These are phyloP conservation scores for Orychophragmus violaceus DNA, from an alignment of 345 rosid genomes.

Conservation along the genomic window DNA sequence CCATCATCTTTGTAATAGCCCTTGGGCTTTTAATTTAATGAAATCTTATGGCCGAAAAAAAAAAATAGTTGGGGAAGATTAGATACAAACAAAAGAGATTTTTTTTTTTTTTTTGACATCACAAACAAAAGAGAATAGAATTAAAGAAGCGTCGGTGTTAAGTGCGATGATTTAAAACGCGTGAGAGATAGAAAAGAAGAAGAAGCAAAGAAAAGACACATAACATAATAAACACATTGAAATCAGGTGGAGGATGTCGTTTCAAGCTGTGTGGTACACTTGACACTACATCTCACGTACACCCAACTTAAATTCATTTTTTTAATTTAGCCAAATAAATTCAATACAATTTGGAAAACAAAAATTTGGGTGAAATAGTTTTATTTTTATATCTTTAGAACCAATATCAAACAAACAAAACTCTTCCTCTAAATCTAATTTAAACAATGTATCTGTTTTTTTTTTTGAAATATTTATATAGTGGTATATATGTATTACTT, in stretches of 20 bases:
- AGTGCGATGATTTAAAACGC: conserved; percentile 15
- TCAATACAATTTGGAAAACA: background rate
- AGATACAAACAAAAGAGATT: background rate
- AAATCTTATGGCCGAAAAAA: too few relatives aligned
- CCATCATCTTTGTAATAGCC: too few relatives aligned
- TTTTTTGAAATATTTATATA: too few relatives aligned
- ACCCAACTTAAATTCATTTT: conserved; percentile 1
- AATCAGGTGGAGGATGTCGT: conserved; percentile 32
- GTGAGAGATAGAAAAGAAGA: conserved; percentile 6
- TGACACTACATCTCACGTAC: conserved; percentile 27
- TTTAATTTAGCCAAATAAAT: background rate
- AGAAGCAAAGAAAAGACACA: conserved; percentile 9
- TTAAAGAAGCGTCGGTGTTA: conserved; percentile 15
- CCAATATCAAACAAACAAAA: background rate
- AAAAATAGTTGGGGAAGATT: background rate
- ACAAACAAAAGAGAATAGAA: too few relatives aligned
- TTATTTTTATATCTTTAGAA: background rate
- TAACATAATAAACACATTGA: conserved; percentile 21
- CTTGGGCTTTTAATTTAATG: too few relatives aligned
- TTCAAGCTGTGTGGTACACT: background rate
- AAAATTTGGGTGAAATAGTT: background rate
- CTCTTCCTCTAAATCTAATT: too few relatives aligned
- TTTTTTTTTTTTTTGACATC: too few relatives aligned
- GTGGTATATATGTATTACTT: too few relatives aligned
- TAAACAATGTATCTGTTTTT: too few relatives aligned